Conservation (phyloP, 2,329 filamentous ascomycete species). For the Penicillium brevicompactum region DNA sequence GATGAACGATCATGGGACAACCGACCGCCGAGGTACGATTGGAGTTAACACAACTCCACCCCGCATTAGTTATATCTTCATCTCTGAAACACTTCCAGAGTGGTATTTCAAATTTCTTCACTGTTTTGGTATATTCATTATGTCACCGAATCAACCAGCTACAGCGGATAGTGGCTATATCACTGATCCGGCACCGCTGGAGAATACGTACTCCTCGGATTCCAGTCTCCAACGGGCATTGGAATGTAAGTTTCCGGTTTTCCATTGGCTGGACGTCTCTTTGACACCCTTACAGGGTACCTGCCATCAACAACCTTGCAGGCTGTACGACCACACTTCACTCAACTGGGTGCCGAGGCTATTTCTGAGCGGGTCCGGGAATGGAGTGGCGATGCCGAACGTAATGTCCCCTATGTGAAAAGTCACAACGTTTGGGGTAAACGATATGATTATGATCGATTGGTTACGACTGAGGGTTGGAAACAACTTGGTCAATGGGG, state of each 20-base stretch:
- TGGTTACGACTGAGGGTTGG: constrained; percentile 71
- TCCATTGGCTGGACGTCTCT: background rate
- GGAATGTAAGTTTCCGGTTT: constrained; percentile 43
- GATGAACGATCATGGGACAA: constrained; percentile 16
- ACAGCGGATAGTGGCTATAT: constrained; percentile 56
- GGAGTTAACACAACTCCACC: background rate
- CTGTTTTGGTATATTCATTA: background rate
- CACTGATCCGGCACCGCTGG: constrained; percentile 54
- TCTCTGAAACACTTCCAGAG: no score
- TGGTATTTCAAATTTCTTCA: background rate
- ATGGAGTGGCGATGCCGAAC: constrained; percentile 62
- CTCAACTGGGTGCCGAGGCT: constrained; percentile 33
- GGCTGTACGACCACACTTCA: constrained; percentile 45
- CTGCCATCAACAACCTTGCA: constrained; percentile 58
- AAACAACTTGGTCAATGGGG: constrained; percentile 40
- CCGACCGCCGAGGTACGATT: constrained; percentile 21
- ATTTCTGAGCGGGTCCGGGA: constrained; percentile 32
- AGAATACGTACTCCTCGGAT: constrained; percentile 62
- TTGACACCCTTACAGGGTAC: constrained; percentile 18
- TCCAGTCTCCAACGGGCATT: constrained; percentile 55
- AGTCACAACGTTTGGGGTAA: constrained; percentile 65
- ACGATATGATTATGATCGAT: constrained; percentile 53
- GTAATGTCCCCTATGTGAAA: constrained; percentile 63
- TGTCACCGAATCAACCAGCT: constrained; percentile 27
- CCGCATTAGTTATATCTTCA: background rate